Base-by-base conservation (phyloP, 1,284 basidiomycete genomes). In the Bondarzewia mesenterica region DNA sequence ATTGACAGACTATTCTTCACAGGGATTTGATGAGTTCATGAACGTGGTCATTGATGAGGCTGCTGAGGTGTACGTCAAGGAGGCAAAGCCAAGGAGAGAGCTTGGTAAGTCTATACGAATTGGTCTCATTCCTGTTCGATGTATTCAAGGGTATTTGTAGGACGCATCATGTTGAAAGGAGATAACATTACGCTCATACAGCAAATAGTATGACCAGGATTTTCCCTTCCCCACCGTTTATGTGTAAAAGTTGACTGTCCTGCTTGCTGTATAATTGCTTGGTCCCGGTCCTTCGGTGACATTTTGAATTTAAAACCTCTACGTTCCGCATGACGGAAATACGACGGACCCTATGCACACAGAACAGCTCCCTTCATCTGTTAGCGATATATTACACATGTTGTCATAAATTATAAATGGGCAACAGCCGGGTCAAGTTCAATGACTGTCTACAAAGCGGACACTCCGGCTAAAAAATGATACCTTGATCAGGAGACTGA, bases 21-120 rank as follows among this genome's bases (percentile, higher is more conserved):
- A 96, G 95, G 96, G 96, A 20, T 99, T 99, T 62, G 96, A 99
- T 66, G 96, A 99, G 68, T 99, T 99, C 69, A 99, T 99, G 96
- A 99, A 99, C 65, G 73, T 99, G 18, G 92, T 97, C 20, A 73
- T 97, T n/a, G 93, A 97, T 60, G 92, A 98, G 53, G 92, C 95
- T 36, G 80, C 83, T 51, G 96, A 99, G 67, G 89, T 98, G 6
- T 95, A 83, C 63, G 82, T 93, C 53, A 91, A 92, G 63, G 87
- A 89, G 46, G 79, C 82, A 50, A 88, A 93, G 69, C 85, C 92
- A 39, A 77, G 87, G 56, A 75, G 84, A 68, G 85, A 90, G 57
- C 74, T 92, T 40, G 90, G 90, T 88, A 55, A 46, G 77, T 59
- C 38, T 27, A 46, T 23, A 32, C 35, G 7, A 42, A 10, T 38